Conservation (phyloP, 805 yeast species). For the Candida taoyuanica region DNA sequence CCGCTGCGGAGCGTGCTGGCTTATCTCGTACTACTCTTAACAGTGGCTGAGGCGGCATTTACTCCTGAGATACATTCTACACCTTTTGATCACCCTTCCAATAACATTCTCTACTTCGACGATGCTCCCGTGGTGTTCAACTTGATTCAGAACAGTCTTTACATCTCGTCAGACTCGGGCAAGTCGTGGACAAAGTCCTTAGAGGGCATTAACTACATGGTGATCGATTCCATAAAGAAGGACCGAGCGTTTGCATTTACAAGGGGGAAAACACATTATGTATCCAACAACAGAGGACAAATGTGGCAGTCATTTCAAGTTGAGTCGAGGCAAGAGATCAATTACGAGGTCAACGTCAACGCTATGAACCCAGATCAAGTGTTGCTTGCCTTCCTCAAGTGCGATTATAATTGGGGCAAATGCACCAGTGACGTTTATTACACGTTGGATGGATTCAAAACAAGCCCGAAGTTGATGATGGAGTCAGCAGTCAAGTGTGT, state of each 20-base stretch:
- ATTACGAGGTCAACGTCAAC: constrained; percentile 34
- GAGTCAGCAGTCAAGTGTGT: constrained; percentile 29
- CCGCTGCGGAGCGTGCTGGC: constrained; percentile 3
- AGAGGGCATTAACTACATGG: constrained; percentile 25
- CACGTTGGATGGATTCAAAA: constrained; percentile 44
- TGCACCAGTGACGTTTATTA: constrained; percentile 37
- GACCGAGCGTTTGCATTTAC: constrained; percentile 39
- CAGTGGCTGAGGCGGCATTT: constrained; percentile 16
- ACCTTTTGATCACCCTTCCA: constrained; percentile 11
- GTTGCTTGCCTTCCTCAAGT: constrained; percentile 31
- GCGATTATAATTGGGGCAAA: constrained; percentile 11
- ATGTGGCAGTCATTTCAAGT: constrained; percentile 36
- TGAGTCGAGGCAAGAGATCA: constrained; percentile 20
- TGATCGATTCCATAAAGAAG: constrained; percentile 33
- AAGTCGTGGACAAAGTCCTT: constrained; percentile 36
- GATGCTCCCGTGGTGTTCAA: constrained; percentile 28
- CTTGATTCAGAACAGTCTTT: constrained; percentile 28
- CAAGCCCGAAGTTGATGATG: constrained; percentile 25
- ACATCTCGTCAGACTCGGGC: constrained; percentile 46
- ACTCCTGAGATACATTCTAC: constrained; percentile 23
- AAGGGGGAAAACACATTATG: constrained; percentile 30
- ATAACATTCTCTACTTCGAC: constrained; percentile 27
- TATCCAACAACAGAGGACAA: constrained; percentile 38
- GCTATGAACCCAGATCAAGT: constrained; percentile 34
- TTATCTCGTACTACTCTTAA: constrained; percentile 1